Conservation (phyloP, 1,284 basidiomycete genomes). For the Cutaneotrichosporon sp. region DNA sequence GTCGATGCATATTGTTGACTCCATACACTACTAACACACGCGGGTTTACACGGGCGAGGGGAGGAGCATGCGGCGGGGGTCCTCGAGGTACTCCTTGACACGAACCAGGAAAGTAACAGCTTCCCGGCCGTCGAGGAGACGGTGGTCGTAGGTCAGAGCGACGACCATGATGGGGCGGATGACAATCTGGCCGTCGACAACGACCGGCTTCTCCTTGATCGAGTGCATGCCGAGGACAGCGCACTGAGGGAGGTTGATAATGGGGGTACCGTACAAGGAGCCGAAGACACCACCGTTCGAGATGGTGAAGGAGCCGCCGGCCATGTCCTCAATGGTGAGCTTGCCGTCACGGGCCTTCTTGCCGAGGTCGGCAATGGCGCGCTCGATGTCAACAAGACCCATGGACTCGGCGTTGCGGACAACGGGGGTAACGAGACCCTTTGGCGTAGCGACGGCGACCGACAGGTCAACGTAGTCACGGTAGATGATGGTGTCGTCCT, state of each 20-base stretch:
- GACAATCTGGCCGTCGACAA: conserved; percentile 89
- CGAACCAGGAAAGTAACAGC: conserved; percentile 93
- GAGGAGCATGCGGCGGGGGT: conserved; percentile 62
- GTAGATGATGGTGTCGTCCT: conserved; percentile 89
- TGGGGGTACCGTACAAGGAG: conserved; percentile 92
- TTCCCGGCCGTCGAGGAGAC: conserved; percentile 91
- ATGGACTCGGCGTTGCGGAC: conserved; percentile 84
- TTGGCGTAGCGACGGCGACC: conserved; percentile 94
- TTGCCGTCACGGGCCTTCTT: conserved; percentile 91
- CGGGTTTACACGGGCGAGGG: conserved; percentile 41
- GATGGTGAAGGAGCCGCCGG: conserved; percentile 96
- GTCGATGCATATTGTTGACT: conserved; percentile 4
- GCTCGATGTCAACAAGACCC: conserved; percentile 87
- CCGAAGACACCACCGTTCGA: conserved; percentile 99
- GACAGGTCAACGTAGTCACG: conserved; percentile 89
- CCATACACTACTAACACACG: conserved; percentile 12
- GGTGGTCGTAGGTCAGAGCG: conserved; percentile 92
- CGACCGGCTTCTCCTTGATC: conserved; percentile 90
- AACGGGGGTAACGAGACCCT: conserved; percentile 94
- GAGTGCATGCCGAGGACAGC: conserved; percentile 97
- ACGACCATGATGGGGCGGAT: conserved; percentile 90
- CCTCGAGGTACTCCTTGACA: conserved; percentile 65
- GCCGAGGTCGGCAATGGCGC: conserved; percentile 81
- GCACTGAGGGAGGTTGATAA: conserved; percentile 93
- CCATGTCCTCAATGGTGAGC: conserved; percentile 92